These are phyloP conservation scores for Eimeria brunetti DNA, from an alignment of 169 alveolate species.

Conservation along the genomic window DNA sequence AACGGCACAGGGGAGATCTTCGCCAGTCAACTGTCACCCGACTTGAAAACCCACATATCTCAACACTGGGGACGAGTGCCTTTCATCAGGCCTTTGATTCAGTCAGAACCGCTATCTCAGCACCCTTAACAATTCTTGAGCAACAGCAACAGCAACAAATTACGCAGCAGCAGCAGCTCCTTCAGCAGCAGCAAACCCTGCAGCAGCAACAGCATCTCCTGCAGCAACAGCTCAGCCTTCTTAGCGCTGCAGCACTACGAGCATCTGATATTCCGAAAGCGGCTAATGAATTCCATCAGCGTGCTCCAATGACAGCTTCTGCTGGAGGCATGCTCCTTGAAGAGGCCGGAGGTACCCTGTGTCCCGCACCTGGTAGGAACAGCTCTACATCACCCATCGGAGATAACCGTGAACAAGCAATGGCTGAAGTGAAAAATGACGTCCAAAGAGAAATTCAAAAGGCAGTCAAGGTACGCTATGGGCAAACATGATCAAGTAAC, in stretches of 20 bases:
- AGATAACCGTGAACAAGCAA: not conserved
- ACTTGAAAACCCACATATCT: conserved; percentile 12
- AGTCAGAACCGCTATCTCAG: not conserved
- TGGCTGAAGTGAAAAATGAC: conserved; percentile 43
- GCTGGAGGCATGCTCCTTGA: conserved; percentile 15
- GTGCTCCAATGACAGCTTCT: conserved; percentile 4
- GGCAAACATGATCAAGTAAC: not conserved
- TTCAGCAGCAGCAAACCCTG: conserved; percentile 61
- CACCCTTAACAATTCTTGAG: conserved; percentile 47
- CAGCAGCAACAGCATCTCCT: conserved; percentile 61
- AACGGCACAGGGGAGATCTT: conserved; percentile 60
- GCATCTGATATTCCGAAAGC: conserved; percentile 3
- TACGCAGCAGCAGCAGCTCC: conserved; percentile 54
- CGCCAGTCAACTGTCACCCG: conserved; percentile 10
- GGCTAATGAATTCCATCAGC: not conserved
- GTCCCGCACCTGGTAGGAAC: not conserved
- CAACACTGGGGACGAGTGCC: conserved; percentile 11
- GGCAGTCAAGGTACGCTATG: conserved; percentile 66
- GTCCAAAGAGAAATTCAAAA: conserved; percentile 75
- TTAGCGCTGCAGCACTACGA: conserved; percentile 61
- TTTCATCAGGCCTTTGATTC: conserved; percentile 20
- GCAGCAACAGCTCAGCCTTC: conserved; percentile 68
- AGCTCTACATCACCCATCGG: not conserved
- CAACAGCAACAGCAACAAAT: conserved; percentile 64
- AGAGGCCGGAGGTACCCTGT: conserved; percentile 20